phyloP scores from a whole-genome alignment of 139 green algal species.

The Trebouxia sp. region DNA sequence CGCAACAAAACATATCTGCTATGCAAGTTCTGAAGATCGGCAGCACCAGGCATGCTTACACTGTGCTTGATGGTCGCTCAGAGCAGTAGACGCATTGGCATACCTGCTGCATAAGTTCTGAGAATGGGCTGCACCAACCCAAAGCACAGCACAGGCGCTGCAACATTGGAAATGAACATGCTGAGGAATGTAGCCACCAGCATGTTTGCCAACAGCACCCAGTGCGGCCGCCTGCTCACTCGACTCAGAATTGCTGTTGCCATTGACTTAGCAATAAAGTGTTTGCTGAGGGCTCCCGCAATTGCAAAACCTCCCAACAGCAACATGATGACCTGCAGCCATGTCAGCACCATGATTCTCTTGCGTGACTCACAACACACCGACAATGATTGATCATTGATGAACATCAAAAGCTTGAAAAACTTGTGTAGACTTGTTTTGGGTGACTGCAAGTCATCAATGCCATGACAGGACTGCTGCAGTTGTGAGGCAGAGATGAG shows the following conservation, averaged over 20 bases:
- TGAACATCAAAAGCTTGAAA: too few relatives aligned
- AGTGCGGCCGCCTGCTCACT: conserved; percentile 50
- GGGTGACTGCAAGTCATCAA: too few relatives aligned
- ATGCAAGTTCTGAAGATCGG: too few relatives aligned
- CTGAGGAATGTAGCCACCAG: conserved; percentile 63
- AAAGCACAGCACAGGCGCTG: conserved; percentile 76
- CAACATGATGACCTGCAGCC: conserved; percentile 71
- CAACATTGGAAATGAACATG: conserved; percentile 82
- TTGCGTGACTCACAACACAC: too few relatives aligned
- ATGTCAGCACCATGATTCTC: neutral
- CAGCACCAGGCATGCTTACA: too few relatives aligned
- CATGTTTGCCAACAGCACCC: conserved; percentile 73
- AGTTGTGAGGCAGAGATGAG: too few relatives aligned
- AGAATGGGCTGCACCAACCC: conserved; percentile 65
- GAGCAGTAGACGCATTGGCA: too few relatives aligned
- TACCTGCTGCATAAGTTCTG: conserved; percentile 53
- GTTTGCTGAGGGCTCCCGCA: conserved; percentile 71
- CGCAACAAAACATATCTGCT: too few relatives aligned
- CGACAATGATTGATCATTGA: too few relatives aligned
- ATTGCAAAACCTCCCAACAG: conserved; percentile 79
- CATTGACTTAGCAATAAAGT: conserved; percentile 71
- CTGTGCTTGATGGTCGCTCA: too few relatives aligned
- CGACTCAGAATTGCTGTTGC: conserved; percentile 53
- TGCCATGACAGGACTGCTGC: too few relatives aligned
- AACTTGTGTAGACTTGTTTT: too few relatives aligned